phyloP scores from a whole-genome alignment of 352 stramenopile species.

The Paralagenidium karlingii region DNA sequence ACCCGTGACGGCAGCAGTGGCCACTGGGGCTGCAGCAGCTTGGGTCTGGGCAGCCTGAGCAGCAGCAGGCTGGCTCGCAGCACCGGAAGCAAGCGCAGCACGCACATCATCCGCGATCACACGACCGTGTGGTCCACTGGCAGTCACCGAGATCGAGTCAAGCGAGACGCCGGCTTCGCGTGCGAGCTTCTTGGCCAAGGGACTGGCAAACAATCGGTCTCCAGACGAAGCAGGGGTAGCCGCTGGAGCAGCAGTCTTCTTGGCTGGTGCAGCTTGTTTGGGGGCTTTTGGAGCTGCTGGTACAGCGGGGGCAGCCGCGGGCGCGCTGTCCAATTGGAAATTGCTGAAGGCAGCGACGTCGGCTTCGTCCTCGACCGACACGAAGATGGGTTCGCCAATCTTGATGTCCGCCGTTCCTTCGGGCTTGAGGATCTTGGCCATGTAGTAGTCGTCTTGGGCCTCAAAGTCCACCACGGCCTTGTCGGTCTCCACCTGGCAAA shows the following conservation, averaged over 20 bases:
- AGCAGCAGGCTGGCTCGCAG: slow-evolving; percentile 8
- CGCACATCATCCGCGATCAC: slow-evolving; percentile 92
- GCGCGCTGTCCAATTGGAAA: slow-evolving; percentile 26
- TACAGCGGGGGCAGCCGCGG: slow-evolving; percentile 4
- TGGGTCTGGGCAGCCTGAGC: slow-evolving; percentile 11
- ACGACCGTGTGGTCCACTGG: slow-evolving; percentile 78
- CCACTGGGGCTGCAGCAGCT: slow-evolving; percentile 14
- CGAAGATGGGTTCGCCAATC: slow-evolving; percentile 57
- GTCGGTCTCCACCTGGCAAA: slow-evolving; percentile 96
- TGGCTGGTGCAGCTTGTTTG: slow-evolving; percentile 9
- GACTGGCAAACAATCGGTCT: slow-evolving; percentile 87
- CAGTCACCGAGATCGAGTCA: slow-evolving; percentile 54
- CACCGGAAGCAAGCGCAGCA: slow-evolving; percentile 50
- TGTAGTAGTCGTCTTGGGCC: slow-evolving; percentile 89
- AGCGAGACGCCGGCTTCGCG: slow-evolving; percentile 65
- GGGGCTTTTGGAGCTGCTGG: slow-evolving; percentile 11
- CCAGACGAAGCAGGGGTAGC: slow-evolving; percentile 14
- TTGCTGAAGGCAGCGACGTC: slow-evolving; percentile 41
- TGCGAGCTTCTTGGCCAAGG: slow-evolving; percentile 88
- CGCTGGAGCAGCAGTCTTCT: slow-evolving; percentile 9
- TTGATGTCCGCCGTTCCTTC: slow-evolving; percentile 81
- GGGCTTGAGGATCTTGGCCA: slow-evolving; percentile 92
- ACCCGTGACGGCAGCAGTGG: slow-evolving; percentile 17
- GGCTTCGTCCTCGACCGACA: slow-evolving; percentile 39
- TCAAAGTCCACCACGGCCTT: slow-evolving; percentile 98